Percentiles rank a stretch among this genome's conserved stretches.
Conservation (phyloP, 192 early-diverging fungal species). For the Dimargaris cristalligena region DNA sequence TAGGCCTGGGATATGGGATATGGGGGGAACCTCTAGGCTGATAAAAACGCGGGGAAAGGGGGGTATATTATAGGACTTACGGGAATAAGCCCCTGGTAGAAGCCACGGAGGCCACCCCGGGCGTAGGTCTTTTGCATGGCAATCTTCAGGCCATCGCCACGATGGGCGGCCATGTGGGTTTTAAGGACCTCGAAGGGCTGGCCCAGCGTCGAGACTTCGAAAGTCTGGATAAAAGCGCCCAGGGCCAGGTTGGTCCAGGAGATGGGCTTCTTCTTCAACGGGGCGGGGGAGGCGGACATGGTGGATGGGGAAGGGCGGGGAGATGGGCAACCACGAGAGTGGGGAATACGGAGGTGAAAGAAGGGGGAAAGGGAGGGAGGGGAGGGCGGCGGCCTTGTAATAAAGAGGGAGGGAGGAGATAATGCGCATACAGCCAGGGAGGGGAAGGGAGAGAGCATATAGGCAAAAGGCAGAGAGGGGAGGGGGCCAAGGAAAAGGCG, state of each 20-base stretch:
- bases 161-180: conserved; percentile 88
- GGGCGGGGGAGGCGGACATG: neutral
- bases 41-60: neutral
- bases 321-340: too few species aligned
- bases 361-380: too few species aligned
- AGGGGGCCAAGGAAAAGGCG: too few species aligned
- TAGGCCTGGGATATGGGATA: too few species aligned
- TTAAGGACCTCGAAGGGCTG: conserved; percentile 96
- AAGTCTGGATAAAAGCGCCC: conserved; percentile 76
- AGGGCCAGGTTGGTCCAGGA: conserved; percentile 73
- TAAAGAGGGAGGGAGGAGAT: too few species aligned
- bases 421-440: too few species aligned
- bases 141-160: conserved; percentile 55
- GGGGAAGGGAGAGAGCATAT: too few species aligned
- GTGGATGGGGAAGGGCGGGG: neutral
- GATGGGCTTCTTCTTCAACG: conserved; percentile 66
- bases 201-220: conserved; percentile 81
- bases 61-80: conserved; percentile 20
- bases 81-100: conserved; percentile 87
- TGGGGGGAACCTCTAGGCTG: too few species aligned
- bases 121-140: conserved; percentile 61
- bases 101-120: conserved; percentile 77
- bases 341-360: too few species aligned
- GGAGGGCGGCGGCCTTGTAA: too few species aligned
- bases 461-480: too few species aligned